Percentiles rank a stretch among this genome's conserved stretches.
Evolutionary conservation across 192 early-diverging fungal species (phyloP).

Genomic region (Mortierella claussenii): DNA sequence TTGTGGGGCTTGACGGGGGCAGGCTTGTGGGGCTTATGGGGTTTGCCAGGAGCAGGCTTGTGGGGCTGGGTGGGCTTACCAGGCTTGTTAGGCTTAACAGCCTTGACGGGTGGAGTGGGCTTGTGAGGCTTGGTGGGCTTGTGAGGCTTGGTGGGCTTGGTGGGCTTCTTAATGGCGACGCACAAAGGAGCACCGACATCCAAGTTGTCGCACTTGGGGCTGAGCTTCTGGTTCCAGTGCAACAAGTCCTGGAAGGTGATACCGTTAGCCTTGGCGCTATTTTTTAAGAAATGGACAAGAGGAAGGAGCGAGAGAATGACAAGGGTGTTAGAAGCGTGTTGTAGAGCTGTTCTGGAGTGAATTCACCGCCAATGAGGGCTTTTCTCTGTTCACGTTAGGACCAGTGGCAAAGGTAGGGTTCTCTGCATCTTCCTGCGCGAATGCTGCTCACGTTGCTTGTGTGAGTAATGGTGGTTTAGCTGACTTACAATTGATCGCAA

Average conservation of each 20-base stretch:
- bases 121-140: background rate
- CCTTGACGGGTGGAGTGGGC: background rate
- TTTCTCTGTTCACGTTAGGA: background rate
- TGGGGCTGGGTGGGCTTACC: background rate
- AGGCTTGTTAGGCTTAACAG: background rate
- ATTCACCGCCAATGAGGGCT: background rate
- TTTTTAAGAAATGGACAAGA: background rate
- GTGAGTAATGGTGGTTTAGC: too few species aligned
- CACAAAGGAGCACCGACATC: slow-evolving; percentile 28
- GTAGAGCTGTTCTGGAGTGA: background rate
- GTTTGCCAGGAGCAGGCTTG: slow-evolving; percentile 3
- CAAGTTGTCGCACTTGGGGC: slow-evolving; percentile 40
- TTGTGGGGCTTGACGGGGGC: background rate
- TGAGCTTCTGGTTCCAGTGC: slow-evolving; percentile 33
- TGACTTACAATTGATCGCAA: slow-evolving; percentile 32
- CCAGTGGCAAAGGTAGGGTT: background rate
- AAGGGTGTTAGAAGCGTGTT: background rate
- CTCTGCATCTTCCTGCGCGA: too few species aligned
- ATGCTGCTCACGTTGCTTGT: too few species aligned
- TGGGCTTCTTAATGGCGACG: slow-evolving; percentile 6
- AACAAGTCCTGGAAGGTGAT: slow-evolving; percentile 26
- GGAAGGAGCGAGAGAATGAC: too few species aligned
- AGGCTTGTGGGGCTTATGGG: background rate
- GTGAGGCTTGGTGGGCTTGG: background rate
- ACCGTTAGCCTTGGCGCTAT: slow-evolving; percentile 15